These are phyloP conservation scores for Oryza australiensis DNA, from an alignment of 176 grass and related monocot genomes.

Conservation along the genomic window DNA sequence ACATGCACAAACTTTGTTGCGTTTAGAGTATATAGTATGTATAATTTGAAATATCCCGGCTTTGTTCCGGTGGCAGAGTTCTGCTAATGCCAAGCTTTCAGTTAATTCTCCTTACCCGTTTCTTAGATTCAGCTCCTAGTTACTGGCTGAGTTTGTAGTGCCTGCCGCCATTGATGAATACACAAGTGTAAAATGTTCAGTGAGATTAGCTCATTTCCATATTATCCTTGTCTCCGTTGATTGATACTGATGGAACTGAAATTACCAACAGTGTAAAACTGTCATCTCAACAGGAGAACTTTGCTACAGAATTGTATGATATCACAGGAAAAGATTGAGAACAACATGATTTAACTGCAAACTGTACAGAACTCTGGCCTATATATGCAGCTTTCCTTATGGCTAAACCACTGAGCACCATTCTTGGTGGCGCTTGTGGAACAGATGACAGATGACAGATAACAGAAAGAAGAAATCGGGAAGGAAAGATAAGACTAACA, in stretches of 20 bases:
- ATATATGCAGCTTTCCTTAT: constrained; percentile 39
- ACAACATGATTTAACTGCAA: neutral
- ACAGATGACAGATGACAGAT: constrained; percentile 3
- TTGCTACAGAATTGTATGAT: neutral
- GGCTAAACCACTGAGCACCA: constrained; percentile 30
- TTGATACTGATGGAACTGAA: neutral
- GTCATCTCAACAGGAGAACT: neutral
- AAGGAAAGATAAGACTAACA: constrained; percentile 8
- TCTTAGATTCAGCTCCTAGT: neutral
- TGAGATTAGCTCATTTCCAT: neutral
- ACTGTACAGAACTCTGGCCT: neutral
- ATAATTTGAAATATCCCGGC: constrained; percentile 32
- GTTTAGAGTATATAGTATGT: constrained; percentile 37
- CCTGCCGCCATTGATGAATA: neutral
- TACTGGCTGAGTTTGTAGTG: neutral
- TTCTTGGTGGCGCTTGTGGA: constrained; percentile 12
- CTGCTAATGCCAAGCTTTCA: neutral
- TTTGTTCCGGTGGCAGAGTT: neutral
- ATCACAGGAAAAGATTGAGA: neutral
- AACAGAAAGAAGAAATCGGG: neutral
- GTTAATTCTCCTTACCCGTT: neutral
- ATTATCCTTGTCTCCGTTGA: neutral
- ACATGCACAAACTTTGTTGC: constrained; percentile 28
- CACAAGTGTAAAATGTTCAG: neutral
- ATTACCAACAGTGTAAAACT: neutral